Evolutionary conservation across 768 basidiomycete genomes (phyloP), one percentile per base, ranked within the genome.

Genomic region (Daedaleopsis sinensis): DNA sequence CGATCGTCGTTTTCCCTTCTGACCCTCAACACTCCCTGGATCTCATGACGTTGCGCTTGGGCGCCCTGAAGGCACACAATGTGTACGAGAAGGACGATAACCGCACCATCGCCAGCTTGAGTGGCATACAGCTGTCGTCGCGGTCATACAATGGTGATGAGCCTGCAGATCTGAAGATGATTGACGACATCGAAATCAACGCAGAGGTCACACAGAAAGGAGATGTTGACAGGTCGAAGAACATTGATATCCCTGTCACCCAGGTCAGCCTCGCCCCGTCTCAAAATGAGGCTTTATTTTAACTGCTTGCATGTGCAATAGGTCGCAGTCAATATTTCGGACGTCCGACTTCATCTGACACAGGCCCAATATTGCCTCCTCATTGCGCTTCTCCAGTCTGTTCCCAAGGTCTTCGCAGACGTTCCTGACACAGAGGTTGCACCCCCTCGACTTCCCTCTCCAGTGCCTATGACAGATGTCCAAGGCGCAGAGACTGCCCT

Each of bases 1-100:
- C 97, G 0, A 98, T 99, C 66, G 73, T 98, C 50, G 79, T 96
- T 24, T 88, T 98, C 70, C 97, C 97, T 12, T 82, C 85, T 9
- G 80, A 90, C 69, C 78, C 88, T 2, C 73, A 80, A 2, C 74
- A 71, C 7, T 87, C 88, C 9, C 78, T 74, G 13, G 93, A 98
- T 73, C 77, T 81, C 27, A 78, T 99, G 38, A 82, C 90, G 9
- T 82, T 97, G 74, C 84, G 90, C 54, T 84, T 99, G 0, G 97
- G 97, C 44, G 92, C 96, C 75, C 90, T 98, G 49, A 82, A 79
- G 19, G 95, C 95, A 18, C 82, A 78, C 57, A 99, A 99, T 72
- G 76, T 78, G 27, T 93, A 88, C 65, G 80, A 88, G 44, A 78
- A 78, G 23, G 70, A 76, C 50, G 75, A 77, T 42, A 88, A 84